These are phyloP conservation scores for Castanea mollissima DNA, from an alignment of 306 rosid species.

Conservation along the genomic window DNA sequence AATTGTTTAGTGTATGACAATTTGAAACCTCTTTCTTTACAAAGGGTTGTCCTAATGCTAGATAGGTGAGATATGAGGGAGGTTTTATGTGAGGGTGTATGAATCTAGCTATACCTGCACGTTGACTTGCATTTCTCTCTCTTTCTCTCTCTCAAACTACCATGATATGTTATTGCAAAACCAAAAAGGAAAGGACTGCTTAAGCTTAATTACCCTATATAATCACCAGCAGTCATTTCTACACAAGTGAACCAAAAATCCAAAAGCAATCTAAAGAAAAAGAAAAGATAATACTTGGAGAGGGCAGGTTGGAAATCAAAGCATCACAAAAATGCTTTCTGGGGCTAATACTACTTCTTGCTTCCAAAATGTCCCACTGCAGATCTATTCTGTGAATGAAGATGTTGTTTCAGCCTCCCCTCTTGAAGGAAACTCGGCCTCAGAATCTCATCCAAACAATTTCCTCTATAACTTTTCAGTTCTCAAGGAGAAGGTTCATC, in stretches of 20 bases:
- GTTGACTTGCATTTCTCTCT: constrained; percentile 50
- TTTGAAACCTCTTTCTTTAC: not conserved
- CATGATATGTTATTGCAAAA: not conserved
- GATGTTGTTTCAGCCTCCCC: constrained; percentile 20
- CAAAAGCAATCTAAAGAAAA: not conserved
- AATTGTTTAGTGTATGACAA: not conserved
- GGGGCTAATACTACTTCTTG: constrained; percentile 22
- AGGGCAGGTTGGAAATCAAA: not conserved
- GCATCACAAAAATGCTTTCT: constrained; percentile 35
- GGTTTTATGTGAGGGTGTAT: constrained; percentile 69
- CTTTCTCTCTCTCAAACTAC: not conserved
- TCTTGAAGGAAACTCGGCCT: constrained; percentile 29
- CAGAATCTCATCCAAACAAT: constrained; percentile 36
- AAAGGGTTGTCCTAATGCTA: constrained; percentile 14
- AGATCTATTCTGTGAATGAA: constrained; percentile 21
- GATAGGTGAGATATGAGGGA: constrained; percentile 54
- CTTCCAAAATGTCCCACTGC: constrained; percentile 30
- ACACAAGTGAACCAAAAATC: constrained; percentile 5
- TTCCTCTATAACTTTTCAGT: constrained; percentile 64
- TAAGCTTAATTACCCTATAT: constrained; percentile 11
- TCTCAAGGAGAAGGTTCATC: constrained; percentile 64
- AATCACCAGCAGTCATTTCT: constrained; percentile 1
- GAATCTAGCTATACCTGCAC: not conserved
- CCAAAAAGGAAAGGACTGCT: not conserved
- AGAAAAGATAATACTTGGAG: not conserved